Base-by-base conservation (phyloP, 2,329 filamentous ascomycete species). In the Fusarium irregulare region DNA sequence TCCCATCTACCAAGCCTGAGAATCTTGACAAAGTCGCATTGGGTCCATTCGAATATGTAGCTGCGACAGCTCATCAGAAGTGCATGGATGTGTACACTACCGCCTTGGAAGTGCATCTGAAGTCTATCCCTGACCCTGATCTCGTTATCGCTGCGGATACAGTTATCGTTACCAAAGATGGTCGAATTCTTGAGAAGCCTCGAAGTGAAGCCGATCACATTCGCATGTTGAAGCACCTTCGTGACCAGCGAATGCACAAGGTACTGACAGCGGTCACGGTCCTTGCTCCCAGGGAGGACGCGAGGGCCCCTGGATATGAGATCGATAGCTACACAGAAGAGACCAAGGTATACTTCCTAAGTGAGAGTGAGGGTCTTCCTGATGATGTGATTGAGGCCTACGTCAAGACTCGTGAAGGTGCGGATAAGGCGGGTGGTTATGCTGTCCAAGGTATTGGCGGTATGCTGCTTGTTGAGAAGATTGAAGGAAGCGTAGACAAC, bases 391-490 rank as follows among this genome's bases (percentile, higher is more conserved):
- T 98, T 63, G 84, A 93, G 73, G 88, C 83, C 7, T 94, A 94
- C 77, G 91, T 94, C 61, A 87, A 86, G 76, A 98, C 95, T 23
- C 86, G 95, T 58, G 96, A 99, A 83, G 96, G 96, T 3, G 94
- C 89, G 13, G 96, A 98, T 80, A 99, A 98, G 84, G 96, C 96
- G 0, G 96, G 96, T 4, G 96, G 96, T 0, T 99, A 99, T 80
- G 96, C 93, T 2, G 88, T 99, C 56, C 96, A 99, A 81, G 96
- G 95, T 0, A 84, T 95, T 13, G 96, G 93, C 3, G 91, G 92
- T 11, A 90, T 98, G 78, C 85, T 99, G 64, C 81, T 99, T 60
- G 90, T 99, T 14, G 94, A 98, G 79, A 91, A 87, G 79, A 92
- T 99, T 70, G 93, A 97, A 70, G 96, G 96, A 13, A 90, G 89